Evolutionary conservation across 805 yeast genomes (phyloP).

Genomic region (Hagleromyces aurorensis): DNA sequence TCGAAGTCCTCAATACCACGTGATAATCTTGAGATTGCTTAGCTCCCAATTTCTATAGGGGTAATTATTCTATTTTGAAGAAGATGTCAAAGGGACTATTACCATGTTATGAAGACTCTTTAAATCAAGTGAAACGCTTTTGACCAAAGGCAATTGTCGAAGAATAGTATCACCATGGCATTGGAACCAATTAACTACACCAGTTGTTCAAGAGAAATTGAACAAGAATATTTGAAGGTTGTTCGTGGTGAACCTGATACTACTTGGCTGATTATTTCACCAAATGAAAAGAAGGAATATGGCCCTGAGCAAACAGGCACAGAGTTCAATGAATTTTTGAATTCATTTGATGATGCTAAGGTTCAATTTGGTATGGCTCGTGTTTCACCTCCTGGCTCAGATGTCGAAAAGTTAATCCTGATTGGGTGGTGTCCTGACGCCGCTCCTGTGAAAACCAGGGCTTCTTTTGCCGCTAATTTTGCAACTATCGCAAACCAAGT

Average conservation of each 20-base stretch:
- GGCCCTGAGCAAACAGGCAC: slow-evolving; percentile 43
- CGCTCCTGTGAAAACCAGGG: slow-evolving; percentile 69
- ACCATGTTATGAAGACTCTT: no score
- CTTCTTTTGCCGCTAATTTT: slow-evolving; percentile 69
- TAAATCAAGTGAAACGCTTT: no score
- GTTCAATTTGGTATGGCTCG: slow-evolving; percentile 88
- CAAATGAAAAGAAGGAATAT: slow-evolving; percentile 45
- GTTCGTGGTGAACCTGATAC: slow-evolving; percentile 56
- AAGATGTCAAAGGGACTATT: no score
- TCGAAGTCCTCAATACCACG: no score
- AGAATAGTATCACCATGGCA: no score
- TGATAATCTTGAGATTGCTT: no score
- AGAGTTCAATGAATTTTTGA: slow-evolving; percentile 68
- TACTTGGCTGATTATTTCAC: slow-evolving; percentile 76
- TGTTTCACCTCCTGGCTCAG: slow-evolving; percentile 86
- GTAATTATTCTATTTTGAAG: no score
- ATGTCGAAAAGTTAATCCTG: slow-evolving; percentile 72
- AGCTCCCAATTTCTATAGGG: no score
- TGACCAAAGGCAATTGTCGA: no score
- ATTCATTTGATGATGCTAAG: slow-evolving; percentile 74
- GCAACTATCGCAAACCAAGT: slow-evolving; percentile 60
- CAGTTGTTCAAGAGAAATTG: slow-evolving; percentile 67
- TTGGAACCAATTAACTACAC: slow-evolving; percentile 47
- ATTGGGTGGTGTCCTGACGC: slow-evolving; percentile 98
- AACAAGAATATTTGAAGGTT: slow-evolving; percentile 65